Percentiles rank a stretch among this genome's conserved stretches.
phyloP scores from a whole-genome alignment of 2,329 filamentous ascomycete species.

The Aspergillus bombycis region DNA sequence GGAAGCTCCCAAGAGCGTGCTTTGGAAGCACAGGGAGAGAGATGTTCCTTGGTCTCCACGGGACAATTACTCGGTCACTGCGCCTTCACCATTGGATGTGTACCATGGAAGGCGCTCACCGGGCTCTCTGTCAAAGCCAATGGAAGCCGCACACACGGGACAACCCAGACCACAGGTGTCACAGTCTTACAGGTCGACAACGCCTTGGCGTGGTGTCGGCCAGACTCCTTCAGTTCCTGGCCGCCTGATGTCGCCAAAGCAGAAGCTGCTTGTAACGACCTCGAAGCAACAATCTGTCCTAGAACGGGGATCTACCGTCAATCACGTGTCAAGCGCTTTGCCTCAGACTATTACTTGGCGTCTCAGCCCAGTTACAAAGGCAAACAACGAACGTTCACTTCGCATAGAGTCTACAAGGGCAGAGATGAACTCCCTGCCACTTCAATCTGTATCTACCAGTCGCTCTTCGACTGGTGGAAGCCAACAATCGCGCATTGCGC shows the following conservation, averaged over 20 bases:
- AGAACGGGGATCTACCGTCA: background rate
- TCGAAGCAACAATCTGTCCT: background rate
- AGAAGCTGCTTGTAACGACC: background rate
- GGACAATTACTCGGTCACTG: background rate
- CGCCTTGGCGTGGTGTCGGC: background rate
- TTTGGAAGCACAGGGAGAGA: background rate
- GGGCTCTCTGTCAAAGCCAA: background rate
- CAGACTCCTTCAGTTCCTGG: background rate
- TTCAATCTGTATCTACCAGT: background rate
- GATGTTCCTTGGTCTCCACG: background rate
- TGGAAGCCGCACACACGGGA: constrained; percentile 2
- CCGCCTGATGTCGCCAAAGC: background rate
- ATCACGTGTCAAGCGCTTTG: background rate
- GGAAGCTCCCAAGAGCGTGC: background rate
- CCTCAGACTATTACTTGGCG: background rate
- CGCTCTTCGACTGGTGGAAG: background rate
- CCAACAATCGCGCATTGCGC: background rate
- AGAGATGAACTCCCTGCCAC: background rate
- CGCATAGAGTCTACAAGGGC: background rate
- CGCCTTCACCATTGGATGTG: background rate
- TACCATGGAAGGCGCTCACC: background rate
- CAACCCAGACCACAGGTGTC: background rate
- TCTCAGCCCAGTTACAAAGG: background rate
- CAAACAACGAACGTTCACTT: background rate
- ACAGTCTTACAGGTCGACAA: background rate